Evolutionary conservation across 192 early-diverging fungal genomes (phyloP).

Genomic region (Dissophora ornata): DNA sequence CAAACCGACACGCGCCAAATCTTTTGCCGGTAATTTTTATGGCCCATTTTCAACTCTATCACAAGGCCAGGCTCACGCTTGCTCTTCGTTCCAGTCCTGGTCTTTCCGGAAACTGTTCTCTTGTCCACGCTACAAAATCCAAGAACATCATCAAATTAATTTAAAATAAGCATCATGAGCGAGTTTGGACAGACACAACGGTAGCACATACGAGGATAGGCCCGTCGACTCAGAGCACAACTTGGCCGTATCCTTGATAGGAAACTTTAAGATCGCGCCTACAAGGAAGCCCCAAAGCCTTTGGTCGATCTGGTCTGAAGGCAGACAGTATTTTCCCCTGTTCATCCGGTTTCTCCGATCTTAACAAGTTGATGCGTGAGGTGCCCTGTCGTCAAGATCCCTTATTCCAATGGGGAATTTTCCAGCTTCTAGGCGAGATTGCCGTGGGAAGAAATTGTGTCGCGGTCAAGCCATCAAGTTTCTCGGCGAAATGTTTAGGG

Average conservation of each 20-base stretch:
- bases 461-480: not conserved
- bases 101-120: constrained; percentile 9
- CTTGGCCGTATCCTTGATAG: constrained; percentile 14
- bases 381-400: not conserved
- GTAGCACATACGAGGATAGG: constrained; percentile 6
- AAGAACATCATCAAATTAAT: constrained; percentile 8
- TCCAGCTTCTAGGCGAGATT: not conserved
- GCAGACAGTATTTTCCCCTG: no score
- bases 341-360: not conserved
- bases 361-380: not conserved
- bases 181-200: constrained; percentile 11
- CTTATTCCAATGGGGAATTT: not conserved
- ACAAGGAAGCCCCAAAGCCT: constrained; percentile 18
- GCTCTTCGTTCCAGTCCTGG: constrained; percentile 8
- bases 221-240: constrained; percentile 15
- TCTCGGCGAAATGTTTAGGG: not conserved
- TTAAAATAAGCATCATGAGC: constrained; percentile 13
- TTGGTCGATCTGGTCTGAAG: constrained; percentile 8
- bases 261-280: constrained; percentile 13
- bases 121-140: constrained; percentile 20
- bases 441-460: not conserved
- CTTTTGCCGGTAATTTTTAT: constrained; percentile 31
- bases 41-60: constrained; percentile 20
- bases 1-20: constrained; percentile 22
- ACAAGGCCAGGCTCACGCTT: constrained; percentile 20